Base-by-base conservation (phyloP, 2,329 filamentous ascomycete genomes). In the Penicillium sp. region DNA sequence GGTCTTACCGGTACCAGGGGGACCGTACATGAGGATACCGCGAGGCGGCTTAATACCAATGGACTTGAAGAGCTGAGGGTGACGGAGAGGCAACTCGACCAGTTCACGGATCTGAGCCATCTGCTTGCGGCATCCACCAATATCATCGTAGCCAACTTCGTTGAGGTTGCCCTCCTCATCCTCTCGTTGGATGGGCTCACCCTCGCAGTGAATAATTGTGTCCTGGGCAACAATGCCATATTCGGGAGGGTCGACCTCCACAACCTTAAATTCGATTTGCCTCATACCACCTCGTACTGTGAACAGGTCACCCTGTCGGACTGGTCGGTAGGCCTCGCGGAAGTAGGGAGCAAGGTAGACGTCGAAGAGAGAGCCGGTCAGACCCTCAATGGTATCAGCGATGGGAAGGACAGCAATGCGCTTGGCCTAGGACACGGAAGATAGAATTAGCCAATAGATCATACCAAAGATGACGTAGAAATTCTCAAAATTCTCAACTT, bases 71-170 rank as follows among this genome's bases (percentile, higher is more conserved):
- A 99, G 88, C 77, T 97, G 94, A 58, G 94, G 94, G 78, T 99
- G 94, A 71, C 94, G 88, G 59, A 99, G 85, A 59, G 94, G 94
- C 65, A 99, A 82, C 83, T 99, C 94, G 63, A 99, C 94, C 83
- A 99, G 87, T 77, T 99, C 94, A 74, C 94, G 90, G 68, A 99
- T 96, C 82, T 99, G 94, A 61, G 94, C 94, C 94, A 99, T 97
- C 80, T 99, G 94, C 82, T 99, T 99, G 72, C 94, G 86, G 85
- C 94, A 97, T 65, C 94, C 94, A 84, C 94, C 94, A 78, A 99
- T 99, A 73, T 99, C 94, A 70, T 99, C 94, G 74, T 99, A 99
- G 46, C 94, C 94, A 64, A 99, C 94, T 78, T 99, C 94, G 74
- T 97, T 99, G 65, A 99, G 82, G 79, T 97, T 99, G 75, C 95